Conservation (phyloP, 805 yeast genomes). For the Candida pini region DNA sequence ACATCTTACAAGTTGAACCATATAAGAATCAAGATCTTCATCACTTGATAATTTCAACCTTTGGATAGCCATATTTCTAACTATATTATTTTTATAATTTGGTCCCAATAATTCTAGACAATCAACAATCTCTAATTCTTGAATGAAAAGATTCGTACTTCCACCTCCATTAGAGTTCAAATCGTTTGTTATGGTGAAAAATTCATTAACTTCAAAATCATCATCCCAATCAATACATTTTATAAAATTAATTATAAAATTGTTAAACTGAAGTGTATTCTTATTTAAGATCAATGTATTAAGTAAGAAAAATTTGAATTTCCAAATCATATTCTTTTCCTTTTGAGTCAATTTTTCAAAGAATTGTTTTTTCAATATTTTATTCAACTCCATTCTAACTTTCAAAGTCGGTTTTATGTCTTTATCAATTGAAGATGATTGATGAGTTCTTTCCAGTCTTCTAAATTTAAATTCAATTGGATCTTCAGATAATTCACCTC, state of each 20-base stretch:
- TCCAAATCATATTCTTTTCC: conserved; percentile 87
- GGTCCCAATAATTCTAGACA: conserved; percentile 76
- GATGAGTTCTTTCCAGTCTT: conserved; percentile 76
- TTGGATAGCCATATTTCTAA: conserved; percentile 84
- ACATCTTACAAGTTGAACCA: conserved; percentile 89
- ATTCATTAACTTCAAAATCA: conserved; percentile 72
- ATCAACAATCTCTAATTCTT: conserved; percentile 31
- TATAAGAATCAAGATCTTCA: conserved; percentile 71
- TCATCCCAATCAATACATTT: conserved; percentile 88
- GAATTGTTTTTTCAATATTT: conserved; percentile 72
- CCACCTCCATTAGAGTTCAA: conserved; percentile 13
- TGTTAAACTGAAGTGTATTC: conserved; percentile 30
- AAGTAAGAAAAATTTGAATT: conserved; percentile 76
- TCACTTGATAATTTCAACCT: conserved; percentile 73
- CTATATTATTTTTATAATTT: conserved; percentile 63
- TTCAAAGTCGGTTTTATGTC: conserved; percentile 87
- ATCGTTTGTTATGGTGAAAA: conserved; percentile 39
- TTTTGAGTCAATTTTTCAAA: conserved; percentile 74
- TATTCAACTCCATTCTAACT: conserved; percentile 64
- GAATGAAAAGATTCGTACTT: conserved; percentile 25
- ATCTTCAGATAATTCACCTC: conserved; percentile 44
- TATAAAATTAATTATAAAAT: conserved; percentile 54
- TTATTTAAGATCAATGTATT: conserved; percentile 38
- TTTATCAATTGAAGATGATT: conserved; percentile 68
- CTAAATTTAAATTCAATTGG: conserved; percentile 88